Conservation (phyloP, 257 asterid genomes). For the Capsicum chinense region DNA sequence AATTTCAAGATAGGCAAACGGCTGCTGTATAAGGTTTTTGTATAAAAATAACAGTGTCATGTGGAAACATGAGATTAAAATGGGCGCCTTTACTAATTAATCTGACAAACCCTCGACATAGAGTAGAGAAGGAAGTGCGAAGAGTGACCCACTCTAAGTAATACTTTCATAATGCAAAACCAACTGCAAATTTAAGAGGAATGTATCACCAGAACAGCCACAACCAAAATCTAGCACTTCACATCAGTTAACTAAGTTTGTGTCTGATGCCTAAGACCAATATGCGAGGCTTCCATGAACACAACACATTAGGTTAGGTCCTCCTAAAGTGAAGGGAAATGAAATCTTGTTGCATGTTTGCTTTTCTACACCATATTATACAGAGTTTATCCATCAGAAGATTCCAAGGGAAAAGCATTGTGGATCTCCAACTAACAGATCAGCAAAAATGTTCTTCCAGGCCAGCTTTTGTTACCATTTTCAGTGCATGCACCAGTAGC, state of each 20-base stretch:
- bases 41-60: background rate
- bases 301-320: background rate
- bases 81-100: background rate
- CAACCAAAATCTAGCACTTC: background rate
- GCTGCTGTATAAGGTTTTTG: background rate
- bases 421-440: background rate
- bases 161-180: conserved; percentile 12
- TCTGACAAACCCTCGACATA: conserved; percentile 20
- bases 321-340: background rate
- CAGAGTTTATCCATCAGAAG: conserved; percentile 22
- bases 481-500: background rate
- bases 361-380: conserved; percentile 4
- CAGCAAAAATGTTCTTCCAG: background rate
- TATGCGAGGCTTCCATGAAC: conserved; percentile 11
- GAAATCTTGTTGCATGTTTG: background rate
- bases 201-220: conserved; percentile 3
- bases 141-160: background rate
- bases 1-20: background rate
- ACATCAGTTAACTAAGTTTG: background rate
- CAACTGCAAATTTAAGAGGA: background rate
- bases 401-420: background rate
- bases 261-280: conserved; percentile 12
- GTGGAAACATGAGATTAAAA: background rate
- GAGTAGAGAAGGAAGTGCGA: conserved; percentile 16
- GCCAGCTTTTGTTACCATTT: background rate